These are phyloP conservation scores for Quillaja saponaria DNA, from an alignment of 306 rosid species.

Conservation along the genomic window DNA sequence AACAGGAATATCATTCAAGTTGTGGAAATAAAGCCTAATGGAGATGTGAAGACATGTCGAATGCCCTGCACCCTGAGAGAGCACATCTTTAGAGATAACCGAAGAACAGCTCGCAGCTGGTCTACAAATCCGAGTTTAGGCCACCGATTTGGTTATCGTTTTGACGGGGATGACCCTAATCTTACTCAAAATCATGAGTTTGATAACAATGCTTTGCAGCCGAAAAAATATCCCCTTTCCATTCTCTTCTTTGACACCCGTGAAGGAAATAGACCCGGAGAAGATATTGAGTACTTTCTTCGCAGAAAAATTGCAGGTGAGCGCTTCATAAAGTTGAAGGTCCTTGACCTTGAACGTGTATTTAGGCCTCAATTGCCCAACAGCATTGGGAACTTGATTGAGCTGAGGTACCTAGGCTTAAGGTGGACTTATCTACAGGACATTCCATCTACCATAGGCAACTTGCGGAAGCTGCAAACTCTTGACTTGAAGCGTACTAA, in stretches of 20 bases:
- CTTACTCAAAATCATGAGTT: too few relatives aligned
- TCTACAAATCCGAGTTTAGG: too few relatives aligned
- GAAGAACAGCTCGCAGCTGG: too few relatives aligned
- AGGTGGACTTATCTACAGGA: slow-evolving; percentile 20
- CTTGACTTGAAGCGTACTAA: slow-evolving; percentile 25
- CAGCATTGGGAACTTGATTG: neutral
- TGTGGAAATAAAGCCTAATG: slow-evolving; percentile 19
- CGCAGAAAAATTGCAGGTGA: neutral
- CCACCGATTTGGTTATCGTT: too few relatives aligned
- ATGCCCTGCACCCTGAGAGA: slow-evolving; percentile 9
- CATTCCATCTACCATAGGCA: slow-evolving; percentile 14
- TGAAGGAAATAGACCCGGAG: neutral
- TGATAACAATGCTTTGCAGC: too few relatives aligned
- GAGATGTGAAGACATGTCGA: slow-evolving; percentile 17
- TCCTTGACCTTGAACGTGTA: slow-evolving; percentile 32
- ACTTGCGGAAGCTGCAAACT: slow-evolving; percentile 16
- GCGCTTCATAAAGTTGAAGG: neutral
- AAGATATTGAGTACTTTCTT: slow-evolving; percentile 12
- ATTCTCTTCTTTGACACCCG: too few relatives aligned
- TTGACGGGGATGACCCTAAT: too few relatives aligned
- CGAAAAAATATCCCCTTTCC: too few relatives aligned
- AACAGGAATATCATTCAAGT: slow-evolving; percentile 18
- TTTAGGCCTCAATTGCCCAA: slow-evolving; percentile 3
- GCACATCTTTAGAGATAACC: neutral
- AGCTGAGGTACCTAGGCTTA: slow-evolving; percentile 27